Evolutionary conservation across 2,329 filamentous ascomycete genomes (phyloP).

Genomic region (Juglanconis sp.): DNA sequence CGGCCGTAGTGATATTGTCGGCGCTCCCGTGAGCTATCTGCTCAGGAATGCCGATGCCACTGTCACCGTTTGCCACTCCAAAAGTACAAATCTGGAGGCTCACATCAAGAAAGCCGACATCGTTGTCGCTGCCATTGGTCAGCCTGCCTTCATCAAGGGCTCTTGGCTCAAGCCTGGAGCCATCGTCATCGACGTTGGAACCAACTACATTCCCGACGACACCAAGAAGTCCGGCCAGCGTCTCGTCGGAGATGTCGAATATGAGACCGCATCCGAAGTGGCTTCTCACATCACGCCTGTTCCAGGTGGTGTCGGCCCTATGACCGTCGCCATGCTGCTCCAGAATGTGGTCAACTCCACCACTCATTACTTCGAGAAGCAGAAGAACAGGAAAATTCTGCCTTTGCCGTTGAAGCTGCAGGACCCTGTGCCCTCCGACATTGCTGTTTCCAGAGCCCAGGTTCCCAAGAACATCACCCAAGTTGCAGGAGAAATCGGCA

Average conservation of each 20-base stretch:
- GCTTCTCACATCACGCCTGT: slow-evolving; percentile 94
- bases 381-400: slow-evolving; percentile 74
- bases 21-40: slow-evolving; percentile 92
- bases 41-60: slow-evolving; percentile 95
- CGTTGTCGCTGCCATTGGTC: slow-evolving; percentile 86
- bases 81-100: slow-evolving; percentile 69
- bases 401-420: slow-evolving; percentile 80
- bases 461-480: slow-evolving; percentile 87
- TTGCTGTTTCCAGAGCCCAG: slow-evolving; percentile 84
- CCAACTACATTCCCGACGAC: slow-evolving; percentile 87
- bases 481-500: slow-evolving; percentile 82
- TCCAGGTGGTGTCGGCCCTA: slow-evolving; percentile 92
- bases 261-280: slow-evolving; percentile 75
- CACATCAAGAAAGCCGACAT: slow-evolving; percentile 84
- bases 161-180: slow-evolving; percentile 92
- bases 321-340: slow-evolving; percentile 98
- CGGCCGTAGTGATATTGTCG: slow-evolving; percentile 94
- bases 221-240: slow-evolving; percentile 90
- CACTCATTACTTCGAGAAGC: slow-evolving; percentile 74
- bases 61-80: slow-evolving; percentile 93
- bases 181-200: slow-evolving; percentile 97
- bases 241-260: slow-evolving; percentile 94
- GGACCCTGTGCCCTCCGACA: slow-evolving; percentile 89
- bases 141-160: slow-evolving; percentile 83
- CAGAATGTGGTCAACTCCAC: slow-evolving; percentile 92